A percentile compares a stretch with the other conserved stretches of the same genome.
phyloP scores from a whole-genome alignment of 78 protist species.

The Ministeria vibrans region DNA sequence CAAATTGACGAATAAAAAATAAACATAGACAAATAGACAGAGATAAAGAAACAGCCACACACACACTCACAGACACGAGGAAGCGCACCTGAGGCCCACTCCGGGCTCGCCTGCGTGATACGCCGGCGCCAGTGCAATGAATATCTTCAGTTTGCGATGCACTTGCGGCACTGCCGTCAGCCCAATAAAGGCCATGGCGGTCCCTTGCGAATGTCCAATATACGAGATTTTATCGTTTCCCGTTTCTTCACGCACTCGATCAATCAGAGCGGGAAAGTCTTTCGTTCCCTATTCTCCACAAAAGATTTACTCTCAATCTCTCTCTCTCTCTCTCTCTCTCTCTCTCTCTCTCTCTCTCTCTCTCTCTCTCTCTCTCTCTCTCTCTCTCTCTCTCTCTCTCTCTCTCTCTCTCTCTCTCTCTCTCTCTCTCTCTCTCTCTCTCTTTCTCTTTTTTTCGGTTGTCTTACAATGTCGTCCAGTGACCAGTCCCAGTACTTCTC shows the following conservation, averaged over 20 bases:
- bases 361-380: too few relatives aligned
- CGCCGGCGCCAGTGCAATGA: neutral
- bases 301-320: too few relatives aligned
- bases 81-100: neutral
- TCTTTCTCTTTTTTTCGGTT: too few relatives aligned
- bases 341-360: too few relatives aligned
- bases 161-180: neutral
- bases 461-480: neutral
- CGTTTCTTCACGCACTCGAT: neutral
- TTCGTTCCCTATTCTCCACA: too few relatives aligned
- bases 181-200: neutral
- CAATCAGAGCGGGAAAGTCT: neutral
- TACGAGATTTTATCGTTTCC: neutral
- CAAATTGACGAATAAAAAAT: neutral
- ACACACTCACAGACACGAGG: neutral
- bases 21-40: neutral
- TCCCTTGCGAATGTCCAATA: constrained; percentile 12
- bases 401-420: too few relatives aligned
- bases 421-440: too few relatives aligned
- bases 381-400: too few relatives aligned
- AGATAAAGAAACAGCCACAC: neutral
- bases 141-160: neutral
- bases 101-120: neutral
- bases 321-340: too few relatives aligned
- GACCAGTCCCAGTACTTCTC: neutral